A percentile compares a stretch with the other conserved stretches of the same genome.
These are phyloP conservation scores for Aspergillus cristatus DNA, from an alignment of 495 filamentous ascomycete species.

Conservation along the genomic window DNA sequence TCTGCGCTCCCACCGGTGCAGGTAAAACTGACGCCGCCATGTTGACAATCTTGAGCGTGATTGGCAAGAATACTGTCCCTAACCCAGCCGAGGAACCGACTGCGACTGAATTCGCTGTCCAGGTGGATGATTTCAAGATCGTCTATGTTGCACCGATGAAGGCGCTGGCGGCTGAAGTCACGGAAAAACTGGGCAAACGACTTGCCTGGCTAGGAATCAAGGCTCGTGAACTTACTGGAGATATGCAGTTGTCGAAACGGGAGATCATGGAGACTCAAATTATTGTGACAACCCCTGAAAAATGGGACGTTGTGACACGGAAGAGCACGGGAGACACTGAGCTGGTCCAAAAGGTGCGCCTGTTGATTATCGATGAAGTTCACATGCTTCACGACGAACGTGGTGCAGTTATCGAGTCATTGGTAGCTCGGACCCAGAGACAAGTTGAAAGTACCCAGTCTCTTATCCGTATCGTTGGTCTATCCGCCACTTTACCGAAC, in stretches of 20 bases:
- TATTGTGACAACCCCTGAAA: conserved; percentile 97
- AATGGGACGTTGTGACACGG: conserved; percentile 97
- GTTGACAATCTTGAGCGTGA: conserved; percentile 82
- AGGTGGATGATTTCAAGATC: conserved; percentile 89
- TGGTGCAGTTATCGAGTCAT: conserved; percentile 87
- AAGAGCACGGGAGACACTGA: conserved; percentile 97
- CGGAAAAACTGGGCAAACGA: conserved; percentile 88
- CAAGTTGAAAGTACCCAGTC: conserved; percentile 98
- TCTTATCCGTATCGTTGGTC: conserved; percentile 87
- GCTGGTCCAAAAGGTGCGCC: conserved; percentile 89
- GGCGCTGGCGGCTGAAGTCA: conserved; percentile 91
- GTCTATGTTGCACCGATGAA: conserved; percentile 99
- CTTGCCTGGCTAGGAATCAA: conserved; percentile 85
- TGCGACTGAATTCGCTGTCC: conserved; percentile 65
- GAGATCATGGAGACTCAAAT: conserved; percentile 95
- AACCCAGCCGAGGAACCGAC: conserved; percentile 66
- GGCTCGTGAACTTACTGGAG: conserved; percentile 87
- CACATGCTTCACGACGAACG: conserved; percentile 99
- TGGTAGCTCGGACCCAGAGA: conserved; percentile 88
- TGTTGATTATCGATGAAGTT: conserved; percentile 97
- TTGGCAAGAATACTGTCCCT: conserved; percentile 75
- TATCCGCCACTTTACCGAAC: conserved; percentile 93
- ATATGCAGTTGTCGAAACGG: conserved; percentile 96
- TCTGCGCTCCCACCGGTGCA: conserved; percentile 95
- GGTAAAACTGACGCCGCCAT: conserved; percentile 99